Conservation (phyloP, 345 rosid genomes). For the Theobroma cacao region DNA sequence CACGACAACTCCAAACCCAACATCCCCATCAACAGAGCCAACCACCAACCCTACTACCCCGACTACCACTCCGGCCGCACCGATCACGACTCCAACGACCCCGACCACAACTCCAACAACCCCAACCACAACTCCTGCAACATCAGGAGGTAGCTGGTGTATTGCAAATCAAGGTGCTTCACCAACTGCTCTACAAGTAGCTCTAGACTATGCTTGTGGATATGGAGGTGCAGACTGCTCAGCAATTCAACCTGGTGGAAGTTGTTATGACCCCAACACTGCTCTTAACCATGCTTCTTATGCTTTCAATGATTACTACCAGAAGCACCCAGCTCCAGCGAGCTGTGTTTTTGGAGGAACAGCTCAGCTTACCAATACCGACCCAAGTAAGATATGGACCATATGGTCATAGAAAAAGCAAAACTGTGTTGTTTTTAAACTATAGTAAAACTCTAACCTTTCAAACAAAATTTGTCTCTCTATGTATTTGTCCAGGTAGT, state of each 20-base stretch:
- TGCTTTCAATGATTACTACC: conserved; percentile 94
- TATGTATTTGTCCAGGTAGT: conserved; percentile 46
- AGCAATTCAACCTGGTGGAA: conserved; percentile 61
- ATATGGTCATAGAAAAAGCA: background rate
- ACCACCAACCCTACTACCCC: conserved; percentile 12
- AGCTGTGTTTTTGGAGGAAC: conserved; percentile 94
- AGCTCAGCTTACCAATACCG: conserved; percentile 77
- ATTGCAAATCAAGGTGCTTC: conserved; percentile 74
- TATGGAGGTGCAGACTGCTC: conserved; percentile 96
- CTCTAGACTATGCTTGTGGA: conserved; percentile 95
- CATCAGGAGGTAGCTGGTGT: conserved; percentile 66
- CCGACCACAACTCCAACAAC: conserved; percentile 35
- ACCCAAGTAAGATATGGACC: conserved; percentile 76
- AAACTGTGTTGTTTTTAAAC: background rate
- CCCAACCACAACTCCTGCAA: conserved; percentile 31
- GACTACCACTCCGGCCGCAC: conserved; percentile 20
- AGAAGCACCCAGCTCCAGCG: conserved; percentile 81
- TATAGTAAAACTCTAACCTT: background rate
- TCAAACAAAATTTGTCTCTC: conserved; percentile 5
- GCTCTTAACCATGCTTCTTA: conserved; percentile 82
- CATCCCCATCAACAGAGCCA: conserved; percentile 27
- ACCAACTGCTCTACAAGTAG: conserved; percentile 81
- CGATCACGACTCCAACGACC: conserved; percentile 23
- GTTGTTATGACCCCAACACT: conserved; percentile 77
- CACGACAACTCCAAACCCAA: conserved; percentile 48